A percentile compares a stretch with the other conserved stretches of the same genome.
phyloP scores from a whole-genome alignment of 495 filamentous ascomycete genomes.

The Hypoxylon fragiforme region DNA sequence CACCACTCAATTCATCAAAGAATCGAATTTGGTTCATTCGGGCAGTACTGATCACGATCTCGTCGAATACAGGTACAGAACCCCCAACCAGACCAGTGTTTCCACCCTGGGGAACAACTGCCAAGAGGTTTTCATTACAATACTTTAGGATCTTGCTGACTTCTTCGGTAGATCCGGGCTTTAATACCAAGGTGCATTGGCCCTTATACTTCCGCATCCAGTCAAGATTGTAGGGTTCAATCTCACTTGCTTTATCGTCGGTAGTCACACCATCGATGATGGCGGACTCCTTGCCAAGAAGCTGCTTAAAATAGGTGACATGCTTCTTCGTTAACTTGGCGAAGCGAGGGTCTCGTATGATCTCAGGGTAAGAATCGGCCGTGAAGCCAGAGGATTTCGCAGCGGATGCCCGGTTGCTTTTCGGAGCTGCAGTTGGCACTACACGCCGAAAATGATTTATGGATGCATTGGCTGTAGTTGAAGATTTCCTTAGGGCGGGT shows the following conservation, averaged over 20 bases:
- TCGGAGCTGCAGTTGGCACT: slow-evolving; percentile 42
- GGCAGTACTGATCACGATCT: slow-evolving; percentile 88
- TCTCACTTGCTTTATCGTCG: slow-evolving; percentile 68
- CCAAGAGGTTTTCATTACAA: slow-evolving; percentile 88
- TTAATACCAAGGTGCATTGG: slow-evolving; percentile 82
- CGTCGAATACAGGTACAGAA: slow-evolving; percentile 93
- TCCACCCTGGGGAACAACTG: slow-evolving; percentile 96
- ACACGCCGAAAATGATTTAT: slow-evolving; percentile 28
- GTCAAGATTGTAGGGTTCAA: slow-evolving; percentile 92
- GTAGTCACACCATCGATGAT: slow-evolving; percentile 78
- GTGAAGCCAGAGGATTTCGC: slow-evolving; percentile 70
- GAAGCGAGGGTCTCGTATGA: slow-evolving; percentile 78
- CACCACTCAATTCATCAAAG: slow-evolving; percentile 91
- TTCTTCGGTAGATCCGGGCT: slow-evolving; percentile 78
- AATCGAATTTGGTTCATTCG: slow-evolving; percentile 88
- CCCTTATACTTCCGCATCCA: slow-evolving; percentile 99
- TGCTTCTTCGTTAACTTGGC: slow-evolving; percentile 70
- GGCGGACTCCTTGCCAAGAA: slow-evolving; percentile 77
- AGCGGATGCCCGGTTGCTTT: slow-evolving; percentile 34
- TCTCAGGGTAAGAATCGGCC: slow-evolving; percentile 78
- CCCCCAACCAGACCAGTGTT: slow-evolving; percentile 96
- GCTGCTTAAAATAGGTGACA: slow-evolving; percentile 73
- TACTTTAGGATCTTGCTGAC: slow-evolving; percentile 87
- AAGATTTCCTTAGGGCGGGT: slow-evolving; percentile 18
- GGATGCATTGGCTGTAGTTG: background rate